Conservation (phyloP, 371 early-diverging fungal species). For the Phascolomyces articulosus region DNA sequence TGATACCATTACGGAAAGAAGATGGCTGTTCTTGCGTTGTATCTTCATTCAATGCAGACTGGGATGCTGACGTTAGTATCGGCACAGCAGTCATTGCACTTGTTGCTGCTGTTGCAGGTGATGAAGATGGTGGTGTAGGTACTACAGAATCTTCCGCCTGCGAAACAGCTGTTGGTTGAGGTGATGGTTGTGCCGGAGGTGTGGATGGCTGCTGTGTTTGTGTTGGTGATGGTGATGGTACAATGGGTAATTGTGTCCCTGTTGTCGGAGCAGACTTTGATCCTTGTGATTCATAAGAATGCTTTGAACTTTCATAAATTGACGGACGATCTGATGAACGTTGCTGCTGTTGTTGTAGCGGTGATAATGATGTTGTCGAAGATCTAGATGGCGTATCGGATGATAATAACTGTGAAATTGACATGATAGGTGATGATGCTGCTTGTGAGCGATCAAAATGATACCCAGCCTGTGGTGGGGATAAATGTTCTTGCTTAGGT, state of each 20-base stretch:
- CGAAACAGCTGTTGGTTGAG: too few relatives aligned
- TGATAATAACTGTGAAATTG: slow-evolving; percentile 48
- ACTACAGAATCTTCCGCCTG: neutral
- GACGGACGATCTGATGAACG: neutral
- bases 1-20: slow-evolving; percentile 30
- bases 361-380: neutral
- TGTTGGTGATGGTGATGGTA: too few relatives aligned
- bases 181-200: too few relatives aligned
- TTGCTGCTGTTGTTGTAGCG: neutral
- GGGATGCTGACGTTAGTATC: slow-evolving; percentile 3
- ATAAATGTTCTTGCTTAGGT: slow-evolving; percentile 4
- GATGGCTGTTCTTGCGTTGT: neutral
- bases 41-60: too few relatives aligned
- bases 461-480: slow-evolving; percentile 11
- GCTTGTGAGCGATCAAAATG: slow-evolving; percentile 13
- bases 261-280: too few relatives aligned
- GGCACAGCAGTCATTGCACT: too few relatives aligned
- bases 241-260: too few relatives aligned
- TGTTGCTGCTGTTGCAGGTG: too few relatives aligned
- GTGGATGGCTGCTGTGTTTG: too few relatives aligned
- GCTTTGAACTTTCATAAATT: neutral
- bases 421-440: slow-evolving; percentile 42
- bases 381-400: slow-evolving; percentile 27
- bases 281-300: neutral
- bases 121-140: too few relatives aligned